These are phyloP conservation scores for Aspergillus cristatus DNA, from an alignment of 495 filamentous ascomycete genomes.

Conservation along the genomic window DNA sequence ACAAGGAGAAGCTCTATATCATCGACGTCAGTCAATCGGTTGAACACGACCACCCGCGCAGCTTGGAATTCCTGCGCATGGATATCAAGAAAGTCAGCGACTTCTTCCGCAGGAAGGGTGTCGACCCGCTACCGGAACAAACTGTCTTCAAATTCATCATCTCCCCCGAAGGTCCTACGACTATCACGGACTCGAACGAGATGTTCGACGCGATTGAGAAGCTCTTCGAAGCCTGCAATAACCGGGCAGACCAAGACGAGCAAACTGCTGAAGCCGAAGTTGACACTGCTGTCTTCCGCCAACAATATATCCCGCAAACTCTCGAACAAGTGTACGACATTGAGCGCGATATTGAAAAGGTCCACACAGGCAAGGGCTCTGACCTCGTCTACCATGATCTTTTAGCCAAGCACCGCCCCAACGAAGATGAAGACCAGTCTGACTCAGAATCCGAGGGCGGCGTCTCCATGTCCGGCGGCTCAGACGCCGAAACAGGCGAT, in stretches of 20 bases:
- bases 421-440: conserved; percentile 14
- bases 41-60: conserved; percentile 89
- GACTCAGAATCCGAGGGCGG: conserved; percentile 41
- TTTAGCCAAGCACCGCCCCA: too few relatives aligned
- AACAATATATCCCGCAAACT: conserved; percentile 91
- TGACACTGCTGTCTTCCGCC: conserved; percentile 84
- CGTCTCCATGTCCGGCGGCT: too few relatives aligned
- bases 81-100: conserved; percentile 93
- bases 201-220: conserved; percentile 43
- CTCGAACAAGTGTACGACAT: conserved; percentile 93
- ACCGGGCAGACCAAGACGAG: conserved; percentile 28
- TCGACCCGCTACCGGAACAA: conserved; percentile 66
- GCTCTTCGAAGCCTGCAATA: conserved; percentile 36
- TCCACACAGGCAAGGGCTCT: conserved; percentile 59
- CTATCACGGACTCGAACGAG: conserved; percentile 21
- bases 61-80: conserved; percentile 88
- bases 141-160: conserved; percentile 74
- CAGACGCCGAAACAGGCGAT: conserved; percentile 37
- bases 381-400: conserved; percentile 74
- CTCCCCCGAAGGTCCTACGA: conserved; percentile 41
- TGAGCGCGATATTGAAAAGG: conserved; percentile 75
- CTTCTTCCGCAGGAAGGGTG: conserved; percentile 79
- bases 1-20: conserved; percentile 73
- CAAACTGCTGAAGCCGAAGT: conserved; percentile 43
- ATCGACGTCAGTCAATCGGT: conserved; percentile 97